Conservation (phyloP, 1,284 basidiomycete species). For the Trichosporon faecale region DNA sequence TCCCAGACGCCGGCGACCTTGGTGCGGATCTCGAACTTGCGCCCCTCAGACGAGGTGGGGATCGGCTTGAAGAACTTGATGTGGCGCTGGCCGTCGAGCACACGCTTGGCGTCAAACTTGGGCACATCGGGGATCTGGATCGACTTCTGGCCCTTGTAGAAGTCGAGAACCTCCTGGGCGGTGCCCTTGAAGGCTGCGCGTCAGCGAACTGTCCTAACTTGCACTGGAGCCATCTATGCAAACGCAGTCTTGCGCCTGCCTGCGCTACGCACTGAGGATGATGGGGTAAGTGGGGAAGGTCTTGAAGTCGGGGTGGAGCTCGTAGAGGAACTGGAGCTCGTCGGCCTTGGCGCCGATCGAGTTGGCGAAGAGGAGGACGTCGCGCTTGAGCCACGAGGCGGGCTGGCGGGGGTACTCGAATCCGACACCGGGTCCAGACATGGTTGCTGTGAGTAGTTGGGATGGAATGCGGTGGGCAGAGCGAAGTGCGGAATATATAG, state of each 20-base stretch:
- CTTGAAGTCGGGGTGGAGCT: slow-evolving; percentile 25
- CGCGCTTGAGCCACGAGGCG: slow-evolving; percentile 24
- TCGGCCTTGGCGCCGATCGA: slow-evolving; percentile 25
- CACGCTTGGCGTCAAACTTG: slow-evolving; percentile 22
- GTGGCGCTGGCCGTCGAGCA: slow-evolving; percentile 26
- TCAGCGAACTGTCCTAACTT: too few relatives aligned
- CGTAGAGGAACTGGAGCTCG: slow-evolving; percentile 28
- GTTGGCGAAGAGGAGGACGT: slow-evolving; percentile 26
- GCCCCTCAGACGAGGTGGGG: slow-evolving; percentile 19
- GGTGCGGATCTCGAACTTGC: slow-evolving; percentile 22
- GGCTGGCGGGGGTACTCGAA: slow-evolving; percentile 21
- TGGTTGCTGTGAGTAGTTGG: background rate
- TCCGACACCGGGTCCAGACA: slow-evolving; percentile 20
- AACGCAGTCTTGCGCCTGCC: background rate
- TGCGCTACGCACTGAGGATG: slow-evolving; percentile 19
- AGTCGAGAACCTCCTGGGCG: slow-evolving; percentile 24
- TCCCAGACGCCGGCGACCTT: slow-evolving; percentile 27
- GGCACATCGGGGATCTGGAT: slow-evolving; percentile 20
- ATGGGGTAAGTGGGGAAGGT: slow-evolving; percentile 26
- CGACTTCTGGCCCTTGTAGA: slow-evolving; percentile 21
- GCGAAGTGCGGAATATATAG: background rate
- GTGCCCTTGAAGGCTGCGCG: slow-evolving; percentile 22
- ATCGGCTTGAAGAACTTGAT: slow-evolving; percentile 24
- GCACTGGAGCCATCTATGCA: too few relatives aligned
- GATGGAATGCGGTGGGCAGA: background rate